Evolutionary conservation across 2,329 filamentous ascomycete species (phyloP), one percentile per base, ranked within the genome.

Genomic region (Hymenoscyphus infarciens): DNA sequence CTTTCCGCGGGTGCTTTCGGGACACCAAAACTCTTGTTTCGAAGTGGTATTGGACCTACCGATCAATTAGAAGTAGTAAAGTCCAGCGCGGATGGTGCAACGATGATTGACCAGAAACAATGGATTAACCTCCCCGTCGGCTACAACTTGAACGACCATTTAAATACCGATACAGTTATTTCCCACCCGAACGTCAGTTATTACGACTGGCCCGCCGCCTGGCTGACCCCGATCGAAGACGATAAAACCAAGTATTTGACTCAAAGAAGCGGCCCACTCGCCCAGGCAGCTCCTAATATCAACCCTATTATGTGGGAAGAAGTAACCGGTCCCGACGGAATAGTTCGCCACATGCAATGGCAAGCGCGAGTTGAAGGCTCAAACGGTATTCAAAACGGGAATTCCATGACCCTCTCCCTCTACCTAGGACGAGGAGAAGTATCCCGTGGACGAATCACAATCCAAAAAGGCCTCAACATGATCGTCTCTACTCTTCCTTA

Each of bases 1-100:
- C 77, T 91, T 33, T 83, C 88, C 22, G 84, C 87, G 0, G 89
- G 89, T 56, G 78, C 87, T 1, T 89, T 91, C 64, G 87, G 86
- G 15, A 86, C 86, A 73, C 64, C 45, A 16, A 60, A 57, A 58
- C 77, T 91, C 57, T 80, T 90, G 4, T 79, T 89, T 74, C 81
- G 86, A 68, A 87, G 83, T 75, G 85, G 88, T 25, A 63, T 90
- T 90, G 63, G 88, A 19, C 65, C 63, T 33, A 38, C 38, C 15
- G 72, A 73, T 62, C 64, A 69, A 71, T 77, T 86, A 22, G 71
- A 77, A 22, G 71, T 83, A 8, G 82, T 85, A 45, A 75, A 80
- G 59, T 74, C 69, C 60, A 82, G 70, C 25, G 72, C 71, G 1
- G 82, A 84, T 63, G 80, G 81, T 0, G 68, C 76, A 7, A 79